Evolutionary conservation across 352 stramenopile species (phyloP), one percentile per base, ranked within the genome.

Genomic region (Phytophthora gonapodyides): DNA sequence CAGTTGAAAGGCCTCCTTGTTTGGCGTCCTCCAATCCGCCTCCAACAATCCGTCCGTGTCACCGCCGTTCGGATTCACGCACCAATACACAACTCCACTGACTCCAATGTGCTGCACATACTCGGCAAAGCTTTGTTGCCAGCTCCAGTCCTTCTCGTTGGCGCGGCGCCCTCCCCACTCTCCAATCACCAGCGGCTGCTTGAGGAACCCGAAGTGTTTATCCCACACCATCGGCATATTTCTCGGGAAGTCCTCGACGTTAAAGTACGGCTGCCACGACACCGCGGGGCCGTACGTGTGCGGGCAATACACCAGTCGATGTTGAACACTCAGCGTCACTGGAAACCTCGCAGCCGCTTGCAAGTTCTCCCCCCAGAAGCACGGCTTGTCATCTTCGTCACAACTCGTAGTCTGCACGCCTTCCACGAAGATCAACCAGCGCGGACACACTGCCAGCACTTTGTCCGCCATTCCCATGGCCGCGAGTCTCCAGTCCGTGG

Each of bases 211-310:
- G 64, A 91, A 86, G 40, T 88, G 78, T 1, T 48, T 33, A 38
- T 89, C 67, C 81, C 81, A 91, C 43, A 91, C 73, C 16, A 30
- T 17, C 38, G 73, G 68, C 62, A 91, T 64, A 62, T 91, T 88
- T 7, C 31, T 36, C 21, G 69, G 74, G 43, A 78, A 85, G 31
- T 67, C 31, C 7, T 53, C n/a, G 4, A 64, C 52, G 50, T 69
- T 42, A 19, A 88, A 84, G 52, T 85, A 85, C 41, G 73, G 51
- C 41, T 85, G 75, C 35, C 61, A 59, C 4, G 70, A 57, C 1
- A 87, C 75, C 21, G 70, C 65, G 27, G 75, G 73, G 1, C 75
- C 73, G 43, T 87, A 87, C 2, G 74, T 71, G 48, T 87, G 78
- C 15, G 78, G 78, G 44, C 68, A 75, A 50, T 78, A 82, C 31